Evolutionary conservation across 2,329 filamentous ascomycete genomes (phyloP).

Genomic region (Metarhizium guizhouense): DNA sequence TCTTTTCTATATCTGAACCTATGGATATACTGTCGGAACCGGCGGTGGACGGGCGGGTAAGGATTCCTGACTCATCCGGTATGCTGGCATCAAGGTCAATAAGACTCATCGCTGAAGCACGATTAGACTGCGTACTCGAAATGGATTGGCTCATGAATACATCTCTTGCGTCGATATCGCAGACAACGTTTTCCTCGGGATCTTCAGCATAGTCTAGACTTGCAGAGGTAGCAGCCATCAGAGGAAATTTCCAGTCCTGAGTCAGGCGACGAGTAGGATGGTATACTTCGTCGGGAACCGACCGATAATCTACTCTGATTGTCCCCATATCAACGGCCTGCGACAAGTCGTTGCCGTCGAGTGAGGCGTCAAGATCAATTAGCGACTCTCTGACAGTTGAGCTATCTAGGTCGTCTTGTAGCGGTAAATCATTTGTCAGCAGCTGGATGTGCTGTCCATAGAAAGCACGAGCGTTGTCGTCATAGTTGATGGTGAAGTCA

Average conservation of each 20-base stretch:
- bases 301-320: constrained; percentile 43
- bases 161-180: constrained; percentile 26
- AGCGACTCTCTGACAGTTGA: constrained; percentile 49
- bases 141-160: constrained; percentile 10
- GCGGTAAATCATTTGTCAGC: constrained; percentile 43
- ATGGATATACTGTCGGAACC: constrained; percentile 49
- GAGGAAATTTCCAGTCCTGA: constrained; percentile 50
- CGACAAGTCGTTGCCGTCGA: constrained; percentile 45
- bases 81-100: constrained; percentile 48
- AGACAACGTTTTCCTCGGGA: constrained; percentile 41
- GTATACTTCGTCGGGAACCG: constrained; percentile 44
- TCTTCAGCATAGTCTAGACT: constrained; percentile 30
- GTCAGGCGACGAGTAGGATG: constrained; percentile 38
- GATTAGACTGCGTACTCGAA: constrained; percentile 20
- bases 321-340: constrained; percentile 53
- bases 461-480: constrained; percentile 54
- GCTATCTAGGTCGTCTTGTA: constrained; percentile 44
- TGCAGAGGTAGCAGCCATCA: constrained; percentile 29
- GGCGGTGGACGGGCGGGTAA: constrained; percentile 46
- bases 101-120: constrained; percentile 34
- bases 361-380: constrained; percentile 54
- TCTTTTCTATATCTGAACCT: constrained; percentile 44
- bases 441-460: constrained; percentile 40
- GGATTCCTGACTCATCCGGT: constrained; percentile 39
- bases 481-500: constrained; percentile 54